Percentiles rank a stretch among this genome's conserved stretches.
phyloP scores from a whole-genome alignment of 2,329 filamentous ascomycete genomes.

The Fusarium sp. region DNA sequence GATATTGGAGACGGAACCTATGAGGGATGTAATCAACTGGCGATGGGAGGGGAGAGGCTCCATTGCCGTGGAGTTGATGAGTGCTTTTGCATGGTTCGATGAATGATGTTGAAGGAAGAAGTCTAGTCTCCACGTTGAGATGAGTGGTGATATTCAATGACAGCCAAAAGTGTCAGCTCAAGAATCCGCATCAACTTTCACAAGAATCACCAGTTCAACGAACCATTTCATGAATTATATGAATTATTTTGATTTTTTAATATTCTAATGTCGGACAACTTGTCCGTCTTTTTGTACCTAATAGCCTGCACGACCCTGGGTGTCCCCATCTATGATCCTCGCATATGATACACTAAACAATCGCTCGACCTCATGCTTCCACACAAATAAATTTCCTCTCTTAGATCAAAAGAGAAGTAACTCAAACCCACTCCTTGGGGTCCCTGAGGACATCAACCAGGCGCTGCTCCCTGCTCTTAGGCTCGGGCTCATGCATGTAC shows the following conservation, averaged over 20 bases:
- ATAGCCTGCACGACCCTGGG: slow-evolving; percentile 25
- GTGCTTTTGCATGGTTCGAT: slow-evolving; percentile 8
- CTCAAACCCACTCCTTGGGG: slow-evolving; percentile 73
- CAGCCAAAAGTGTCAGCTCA: background rate
- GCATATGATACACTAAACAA: slow-evolving; percentile 38
- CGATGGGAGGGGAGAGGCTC: slow-evolving; percentile 48
- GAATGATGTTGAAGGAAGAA: background rate
- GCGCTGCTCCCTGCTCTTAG: slow-evolving; percentile 79
- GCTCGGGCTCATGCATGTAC: slow-evolving; percentile 91
- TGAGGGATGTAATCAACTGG: slow-evolving; percentile 60
- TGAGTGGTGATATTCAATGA: background rate
- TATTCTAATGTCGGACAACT: background rate
- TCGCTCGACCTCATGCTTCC: slow-evolving; percentile 19
- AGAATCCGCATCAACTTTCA: background rate
- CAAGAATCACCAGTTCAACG: background rate
- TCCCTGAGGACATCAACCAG: slow-evolving; percentile 76
- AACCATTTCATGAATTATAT: background rate
- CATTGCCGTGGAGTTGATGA: slow-evolving; percentile 25
- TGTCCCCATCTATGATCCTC: slow-evolving; percentile 33
- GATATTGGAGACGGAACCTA: slow-evolving; percentile 52
- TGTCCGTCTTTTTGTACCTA: slow-evolving; percentile 12
- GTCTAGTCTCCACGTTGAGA: slow-evolving; percentile 4
- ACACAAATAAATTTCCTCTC: slow-evolving; percentile 3
- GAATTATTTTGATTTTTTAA: slow-evolving; percentile 13
- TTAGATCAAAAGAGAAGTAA: background rate